These are phyloP conservation scores for Fusarium miscanthi DNA, from an alignment of 2,329 filamentous ascomycete genomes.

Conservation along the genomic window DNA sequence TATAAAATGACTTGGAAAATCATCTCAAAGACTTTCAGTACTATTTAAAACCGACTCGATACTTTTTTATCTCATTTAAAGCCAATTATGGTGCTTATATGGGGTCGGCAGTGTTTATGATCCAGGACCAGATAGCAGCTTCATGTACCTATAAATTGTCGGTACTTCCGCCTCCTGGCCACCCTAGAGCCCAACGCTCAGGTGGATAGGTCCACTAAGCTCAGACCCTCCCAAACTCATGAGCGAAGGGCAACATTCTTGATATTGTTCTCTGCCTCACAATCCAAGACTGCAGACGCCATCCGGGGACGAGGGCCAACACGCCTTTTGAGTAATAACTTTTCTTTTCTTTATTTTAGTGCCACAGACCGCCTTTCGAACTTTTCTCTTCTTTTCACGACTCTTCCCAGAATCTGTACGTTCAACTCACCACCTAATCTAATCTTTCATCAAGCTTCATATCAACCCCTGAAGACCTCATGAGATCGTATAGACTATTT, in stretches of 20 bases:
- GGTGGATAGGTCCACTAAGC: constrained; percentile 21
- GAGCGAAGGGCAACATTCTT: constrained; percentile 37
- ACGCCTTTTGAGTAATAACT: constrained; percentile 2
- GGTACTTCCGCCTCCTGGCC: not conserved
- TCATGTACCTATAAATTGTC: not conserved
- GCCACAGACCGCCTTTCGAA: too few species aligned
- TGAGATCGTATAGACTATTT: constrained; percentile 28
- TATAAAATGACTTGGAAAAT: accelerated
- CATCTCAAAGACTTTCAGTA: accelerated
- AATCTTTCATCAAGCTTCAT: not conserved
- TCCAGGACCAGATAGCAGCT: not conserved
- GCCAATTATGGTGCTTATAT: not conserved
- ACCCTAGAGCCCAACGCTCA: constrained; percentile 18
- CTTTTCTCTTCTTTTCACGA: not conserved
- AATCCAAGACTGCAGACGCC: constrained; percentile 40
- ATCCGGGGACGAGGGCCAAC: constrained; percentile 37
- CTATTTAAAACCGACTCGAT: accelerated
- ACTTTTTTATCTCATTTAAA: not conserved
- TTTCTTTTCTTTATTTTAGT: constrained; percentile 1
- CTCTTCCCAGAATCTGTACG: constrained; percentile 6
- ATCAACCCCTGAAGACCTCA: not conserved
- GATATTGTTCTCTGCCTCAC: constrained; percentile 46
- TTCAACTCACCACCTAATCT: not conserved
- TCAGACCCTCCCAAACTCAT: constrained; percentile 18
- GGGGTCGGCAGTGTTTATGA: not conserved